A percentile compares a stretch with the other conserved stretches of the same genome.
Evolutionary conservation across 257 asterid species (phyloP).

Genomic region (Echium plantagineum): DNA sequence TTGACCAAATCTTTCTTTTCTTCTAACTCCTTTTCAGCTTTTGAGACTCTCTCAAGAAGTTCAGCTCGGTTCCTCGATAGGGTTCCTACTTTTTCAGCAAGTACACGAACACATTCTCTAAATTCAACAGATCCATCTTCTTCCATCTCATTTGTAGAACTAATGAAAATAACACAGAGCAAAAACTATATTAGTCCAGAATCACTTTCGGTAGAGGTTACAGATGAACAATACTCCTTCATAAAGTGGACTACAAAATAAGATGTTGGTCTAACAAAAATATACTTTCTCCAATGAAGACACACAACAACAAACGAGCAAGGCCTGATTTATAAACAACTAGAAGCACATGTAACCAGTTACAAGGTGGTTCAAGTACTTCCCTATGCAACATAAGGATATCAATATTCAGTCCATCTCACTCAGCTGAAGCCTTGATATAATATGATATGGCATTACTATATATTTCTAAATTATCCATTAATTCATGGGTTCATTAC

Average conservation of each 20-base stretch:
- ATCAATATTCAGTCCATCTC: not conserved
- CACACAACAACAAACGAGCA: not conserved
- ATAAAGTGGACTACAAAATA: not conserved
- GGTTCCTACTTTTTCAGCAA: constrained; percentile 71
- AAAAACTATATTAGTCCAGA: constrained; percentile 8
- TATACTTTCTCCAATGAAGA: not conserved
- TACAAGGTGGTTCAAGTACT: not conserved
- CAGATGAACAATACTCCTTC: not conserved
- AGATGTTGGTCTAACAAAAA: too few relatives aligned
- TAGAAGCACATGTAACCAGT: not conserved
- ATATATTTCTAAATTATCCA: not conserved
- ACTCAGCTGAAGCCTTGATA: not conserved
- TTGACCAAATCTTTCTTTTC: constrained; percentile 74
- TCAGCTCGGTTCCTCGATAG: constrained; percentile 62
- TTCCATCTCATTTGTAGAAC: constrained; percentile 53
- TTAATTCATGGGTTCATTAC: not conserved
- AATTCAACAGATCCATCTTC: constrained; percentile 68
- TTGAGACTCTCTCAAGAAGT: constrained; percentile 57
- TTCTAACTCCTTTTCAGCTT: constrained; percentile 77
- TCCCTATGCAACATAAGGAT: not conserved
- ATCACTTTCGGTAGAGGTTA: not conserved
- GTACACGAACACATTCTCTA: constrained; percentile 66
- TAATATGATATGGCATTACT: not conserved
- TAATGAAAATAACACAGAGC: constrained; percentile 19
- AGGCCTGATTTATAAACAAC: not conserved